Percentiles rank a stretch among this genome's conserved stretches.
phyloP scores from a whole-genome alignment of 257 asterid genomes.

The Nyctanthes arbortristis region DNA sequence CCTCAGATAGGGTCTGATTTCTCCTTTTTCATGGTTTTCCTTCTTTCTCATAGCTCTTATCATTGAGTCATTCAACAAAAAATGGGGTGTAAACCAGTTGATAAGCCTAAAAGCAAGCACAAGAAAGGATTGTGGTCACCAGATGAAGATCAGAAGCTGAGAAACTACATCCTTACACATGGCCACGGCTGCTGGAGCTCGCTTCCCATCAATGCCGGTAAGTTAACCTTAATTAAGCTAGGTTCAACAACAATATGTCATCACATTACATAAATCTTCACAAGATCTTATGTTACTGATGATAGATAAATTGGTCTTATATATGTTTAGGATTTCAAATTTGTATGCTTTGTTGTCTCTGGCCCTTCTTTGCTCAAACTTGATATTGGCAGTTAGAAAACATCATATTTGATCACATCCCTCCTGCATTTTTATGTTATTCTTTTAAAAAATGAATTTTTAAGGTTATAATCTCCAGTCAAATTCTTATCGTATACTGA shows the following conservation, averaged over 20 bases:
- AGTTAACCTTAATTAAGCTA: constrained; percentile 14
- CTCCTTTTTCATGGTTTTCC: neutral
- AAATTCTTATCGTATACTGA: neutral
- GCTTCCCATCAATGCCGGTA: constrained; percentile 82
- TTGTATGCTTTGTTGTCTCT: no score
- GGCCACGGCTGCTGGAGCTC: constrained; percentile 91
- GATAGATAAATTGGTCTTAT: no score
- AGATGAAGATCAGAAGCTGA: constrained; percentile 84
- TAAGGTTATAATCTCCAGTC: neutral
- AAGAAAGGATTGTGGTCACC: constrained; percentile 92
- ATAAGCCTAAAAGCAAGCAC: constrained; percentile 52
- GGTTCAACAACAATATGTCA: constrained; percentile 1
- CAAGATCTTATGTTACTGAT: no score
- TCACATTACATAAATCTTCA: no score
- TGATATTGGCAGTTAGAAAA: no score
- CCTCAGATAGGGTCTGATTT: constrained; percentile 29
- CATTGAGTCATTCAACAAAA: neutral
- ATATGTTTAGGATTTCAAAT: no score
- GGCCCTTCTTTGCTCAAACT: no score
- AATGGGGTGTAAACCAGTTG: constrained; percentile 47
- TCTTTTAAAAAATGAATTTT: no score
- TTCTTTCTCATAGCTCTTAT: neutral
- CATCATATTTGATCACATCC: neutral
- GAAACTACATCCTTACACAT: constrained; percentile 46
- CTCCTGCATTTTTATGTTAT: neutral